Evolutionary conservation across 2,329 filamentous ascomycete genomes (phyloP), one percentile per base, ranked within the genome.

Genomic region (Sphaerulina populicola): DNA sequence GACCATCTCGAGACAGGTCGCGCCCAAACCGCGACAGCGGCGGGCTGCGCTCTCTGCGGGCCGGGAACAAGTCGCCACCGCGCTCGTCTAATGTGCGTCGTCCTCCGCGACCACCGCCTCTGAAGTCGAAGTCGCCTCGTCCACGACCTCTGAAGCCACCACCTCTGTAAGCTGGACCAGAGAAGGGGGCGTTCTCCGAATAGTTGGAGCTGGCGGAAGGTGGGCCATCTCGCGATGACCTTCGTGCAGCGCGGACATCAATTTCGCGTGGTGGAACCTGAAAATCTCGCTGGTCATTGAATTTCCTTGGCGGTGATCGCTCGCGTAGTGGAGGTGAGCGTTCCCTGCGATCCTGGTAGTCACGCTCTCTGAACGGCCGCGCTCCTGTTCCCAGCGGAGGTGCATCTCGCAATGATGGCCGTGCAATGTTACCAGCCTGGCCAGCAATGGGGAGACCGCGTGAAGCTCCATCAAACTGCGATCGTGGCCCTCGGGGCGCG

Each of bases 401-500:
- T 71, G 81, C 67, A 76, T 78, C 54, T 74, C 81, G 61, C 75
- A 79, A 51, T 33, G 57, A 60, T 29, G 61, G 57, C 47, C 61
- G 57, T 45, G 57, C 49, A 12, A 52, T 45, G 15, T 74, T 75
- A 56, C 80, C 74, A 60, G 82, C 83, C 47, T 88, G 76, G 38
- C 73, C 72, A 63, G 47, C 66, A 9, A 65, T 53, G 44, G 65
- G 62, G 36, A 68, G 65, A 4, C 55, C 57, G 44, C 57, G 56
- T n/a, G 65, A 64, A 47, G 72, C 68, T 44, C 78, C 29, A 79
- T 91, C 86, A 53, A 85, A 78, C 51, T 89, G 72, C 3, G 86
- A 87, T 68, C 90, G 88, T 9, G 89, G 88, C 0, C 86, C 89
- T 50, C 88, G 79, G 2, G 89, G 89, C 1, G 86, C 83, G 57